Evolutionary conservation across 371 early-diverging fungal genomes (phyloP), one percentile per base, ranked within the genome.

Genomic region (Lichtheimia corymbifera): DNA sequence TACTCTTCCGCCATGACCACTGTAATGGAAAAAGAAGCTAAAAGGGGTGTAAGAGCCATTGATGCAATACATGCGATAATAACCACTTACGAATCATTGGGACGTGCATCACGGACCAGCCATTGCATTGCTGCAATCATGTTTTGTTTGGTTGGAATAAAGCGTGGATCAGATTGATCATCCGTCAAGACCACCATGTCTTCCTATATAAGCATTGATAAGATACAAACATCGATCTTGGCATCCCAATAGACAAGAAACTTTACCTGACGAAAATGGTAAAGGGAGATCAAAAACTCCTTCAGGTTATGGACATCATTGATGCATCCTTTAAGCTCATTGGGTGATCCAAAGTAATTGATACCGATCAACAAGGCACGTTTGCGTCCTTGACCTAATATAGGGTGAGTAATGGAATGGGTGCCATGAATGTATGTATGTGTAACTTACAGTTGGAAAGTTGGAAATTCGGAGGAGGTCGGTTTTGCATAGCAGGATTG

Each of bases 261-360:
- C 20, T 17, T 55, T 62, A 67, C 72, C 61, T 85, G 83, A 47
- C 70, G 76, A 74, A 92, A 94, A 4, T 81, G 74, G 70, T 85
- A 93, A 45, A 83, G 63, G 13, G 76, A 61, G 0, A 71, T 81
- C 57, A 96, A 74, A 62, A 93, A 94, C 28, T 76, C 65, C 60
- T 90, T 88, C 35, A 97, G 84, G 73, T 93, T 93, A 50, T 87
- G 73, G 15, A 96, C 97, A 70, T 97, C 97, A 68, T 96, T 96
- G 68, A 93, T 89, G 74, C 97, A 97, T 9, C 95, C 91, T 50
- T 80, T 70, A 42, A 95, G 84, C 62, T 82, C 86, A 50, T 73
- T 73, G 30, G 67, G 64, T 17, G 90, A 79, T n/a, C 88, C 84
- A 58, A 84, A 78, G 74, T 97, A 97, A 72, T 97, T 97, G 73